Percentiles rank a stretch among this genome's conserved stretches.
phyloP scores from a whole-genome alignment of 345 rosid genomes.

The Viola odorata region DNA sequence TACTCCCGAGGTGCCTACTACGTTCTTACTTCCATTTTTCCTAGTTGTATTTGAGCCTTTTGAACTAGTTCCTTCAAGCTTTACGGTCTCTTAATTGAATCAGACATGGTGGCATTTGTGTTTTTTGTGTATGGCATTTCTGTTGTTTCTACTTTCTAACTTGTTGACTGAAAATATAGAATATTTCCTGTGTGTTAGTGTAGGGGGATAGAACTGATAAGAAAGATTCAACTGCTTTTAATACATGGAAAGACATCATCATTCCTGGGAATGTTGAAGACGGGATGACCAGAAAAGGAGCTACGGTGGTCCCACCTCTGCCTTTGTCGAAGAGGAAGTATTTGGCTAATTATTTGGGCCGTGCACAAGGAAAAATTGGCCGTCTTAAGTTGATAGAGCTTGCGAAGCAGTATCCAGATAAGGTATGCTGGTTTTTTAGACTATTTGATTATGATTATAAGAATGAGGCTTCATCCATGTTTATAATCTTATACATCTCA shows the following conservation, averaged over 20 bases:
- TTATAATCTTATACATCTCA: not conserved
- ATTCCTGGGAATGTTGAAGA: slow-evolving; percentile 95
- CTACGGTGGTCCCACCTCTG: slow-evolving; percentile 58
- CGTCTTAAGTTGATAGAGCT: slow-evolving; percentile 79
- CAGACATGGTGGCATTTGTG: not conserved
- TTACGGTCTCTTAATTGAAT: not conserved
- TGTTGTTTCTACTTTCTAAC: not conserved
- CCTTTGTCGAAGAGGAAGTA: slow-evolving; percentile 70
- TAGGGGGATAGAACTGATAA: slow-evolving; percentile 97
- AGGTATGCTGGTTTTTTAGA: slow-evolving; percentile 38
- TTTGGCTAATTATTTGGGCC: slow-evolving; percentile 85
- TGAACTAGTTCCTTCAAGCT: not conserved
- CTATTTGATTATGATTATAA: not conserved
- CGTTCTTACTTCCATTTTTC: not conserved
- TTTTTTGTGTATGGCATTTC: not conserved
- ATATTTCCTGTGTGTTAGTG: slow-evolving; percentile 17
- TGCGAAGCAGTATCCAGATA: slow-evolving; percentile 71
- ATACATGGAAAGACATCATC: slow-evolving; percentile 96
- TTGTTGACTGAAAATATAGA: not conserved
- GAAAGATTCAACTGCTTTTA: slow-evolving; percentile 80
- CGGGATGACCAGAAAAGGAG: slow-evolving; percentile 61
- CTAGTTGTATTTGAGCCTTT: not conserved
- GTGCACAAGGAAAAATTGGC: slow-evolving; percentile 86
- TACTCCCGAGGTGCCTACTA: slow-evolving; percentile 59
- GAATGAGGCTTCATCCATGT: not conserved